Conservation (phyloP, 495 filamentous ascomycete species). For the Penicillium riverlandense region DNA sequence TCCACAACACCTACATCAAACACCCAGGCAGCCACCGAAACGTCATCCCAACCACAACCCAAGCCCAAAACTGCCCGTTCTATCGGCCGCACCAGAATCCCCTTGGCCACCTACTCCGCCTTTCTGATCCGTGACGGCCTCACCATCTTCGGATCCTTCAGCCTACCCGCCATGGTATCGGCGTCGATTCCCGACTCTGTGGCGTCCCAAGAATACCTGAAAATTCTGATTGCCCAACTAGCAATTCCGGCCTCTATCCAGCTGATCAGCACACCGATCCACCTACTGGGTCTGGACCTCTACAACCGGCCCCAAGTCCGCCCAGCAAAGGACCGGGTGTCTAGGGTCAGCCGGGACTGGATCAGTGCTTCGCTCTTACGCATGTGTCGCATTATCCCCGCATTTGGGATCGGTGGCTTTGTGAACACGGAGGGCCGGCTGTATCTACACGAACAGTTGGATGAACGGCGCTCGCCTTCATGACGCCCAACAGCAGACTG, state of each 20-base stretch:
- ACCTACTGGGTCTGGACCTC: conserved; percentile 76
- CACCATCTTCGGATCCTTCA: conserved; percentile 87
- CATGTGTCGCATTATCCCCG: conserved; percentile 80
- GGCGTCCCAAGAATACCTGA: conserved; percentile 27
- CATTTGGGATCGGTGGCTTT: conserved; percentile 84
- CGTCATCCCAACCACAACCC: conserved; percentile 24
- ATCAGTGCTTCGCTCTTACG: conserved; percentile 60
- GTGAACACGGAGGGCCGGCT: conserved; percentile 56
- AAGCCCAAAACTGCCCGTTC: conserved; percentile 17
- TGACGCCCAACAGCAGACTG: background rate
- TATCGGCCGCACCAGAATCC: conserved; percentile 45
- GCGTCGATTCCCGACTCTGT: conserved; percentile 28
- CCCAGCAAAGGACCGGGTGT: conserved; percentile 46
- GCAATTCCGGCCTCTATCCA: conserved; percentile 72
- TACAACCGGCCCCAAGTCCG: conserved; percentile 58
- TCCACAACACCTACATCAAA: conserved; percentile 1
- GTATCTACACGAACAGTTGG: conserved; percentile 24
- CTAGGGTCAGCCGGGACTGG: conserved; percentile 66
- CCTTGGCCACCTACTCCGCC: conserved; percentile 42
- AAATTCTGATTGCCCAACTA: conserved; percentile 59
- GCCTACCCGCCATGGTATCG: conserved; percentile 49
- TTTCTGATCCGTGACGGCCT: conserved; percentile 75
- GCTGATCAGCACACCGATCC: conserved; percentile 72
- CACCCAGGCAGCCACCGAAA: conserved; percentile 31
- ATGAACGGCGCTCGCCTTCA: conserved; percentile 7